Conservation (phyloP, 805 yeast genomes). For the Huiozyma sinensis region DNA sequence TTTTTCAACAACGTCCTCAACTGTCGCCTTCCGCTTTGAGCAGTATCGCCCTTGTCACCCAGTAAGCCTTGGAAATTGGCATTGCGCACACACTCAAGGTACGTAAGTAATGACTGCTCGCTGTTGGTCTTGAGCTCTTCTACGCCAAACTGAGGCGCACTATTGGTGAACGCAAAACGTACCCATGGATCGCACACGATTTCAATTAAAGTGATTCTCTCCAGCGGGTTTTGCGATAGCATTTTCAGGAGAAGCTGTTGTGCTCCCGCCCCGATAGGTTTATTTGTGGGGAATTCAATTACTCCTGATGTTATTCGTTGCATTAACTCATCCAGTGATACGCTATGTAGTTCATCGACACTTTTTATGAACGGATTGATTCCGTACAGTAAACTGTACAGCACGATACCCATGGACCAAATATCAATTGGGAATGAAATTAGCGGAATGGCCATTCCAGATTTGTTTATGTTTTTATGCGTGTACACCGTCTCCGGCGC, state of each 20-base stretch:
- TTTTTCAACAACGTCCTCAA: neutral
- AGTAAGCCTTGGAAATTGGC: too few species aligned
- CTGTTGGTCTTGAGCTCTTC: too few species aligned
- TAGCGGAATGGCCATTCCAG: constrained; percentile 70
- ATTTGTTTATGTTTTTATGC: constrained; percentile 29
- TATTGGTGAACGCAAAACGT: constrained; percentile 63
- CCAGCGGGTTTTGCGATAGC: constrained; percentile 59
- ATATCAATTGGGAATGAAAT: constrained; percentile 83
- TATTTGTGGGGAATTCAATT: constrained; percentile 38
- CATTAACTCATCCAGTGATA: constrained; percentile 78
- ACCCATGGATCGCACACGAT: constrained; percentile 77
- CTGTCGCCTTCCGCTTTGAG: too few species aligned
- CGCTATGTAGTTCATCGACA: constrained; percentile 57
- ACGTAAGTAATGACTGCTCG: too few species aligned
- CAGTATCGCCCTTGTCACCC: too few species aligned
- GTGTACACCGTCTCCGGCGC: constrained; percentile 71
- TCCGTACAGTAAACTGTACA: constrained; percentile 80
- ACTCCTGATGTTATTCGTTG: constrained; percentile 52
- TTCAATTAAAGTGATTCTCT: constrained; percentile 69
- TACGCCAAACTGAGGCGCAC: constrained; percentile 13
- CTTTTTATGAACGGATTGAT: constrained; percentile 20
- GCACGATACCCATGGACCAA: constrained; percentile 94
- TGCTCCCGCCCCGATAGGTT: neutral
- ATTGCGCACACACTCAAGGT: too few species aligned
- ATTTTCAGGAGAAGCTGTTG: constrained; percentile 55